phyloP scores from a whole-genome alignment of 441 rosid species.

The Arabidopsis hybrid region DNA sequence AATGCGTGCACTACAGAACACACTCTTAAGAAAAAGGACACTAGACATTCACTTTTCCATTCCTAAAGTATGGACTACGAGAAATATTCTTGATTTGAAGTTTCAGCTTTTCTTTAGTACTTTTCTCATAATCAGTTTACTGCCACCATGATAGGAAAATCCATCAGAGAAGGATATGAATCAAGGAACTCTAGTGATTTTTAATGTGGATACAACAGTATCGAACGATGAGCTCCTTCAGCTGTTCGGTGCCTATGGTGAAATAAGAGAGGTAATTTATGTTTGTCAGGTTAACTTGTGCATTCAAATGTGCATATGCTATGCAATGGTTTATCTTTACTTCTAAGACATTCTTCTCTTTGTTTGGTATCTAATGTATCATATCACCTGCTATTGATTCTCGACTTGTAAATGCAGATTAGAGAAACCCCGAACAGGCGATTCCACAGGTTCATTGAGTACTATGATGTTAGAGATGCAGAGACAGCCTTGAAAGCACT shows the following conservation, averaged over 20 bases:
- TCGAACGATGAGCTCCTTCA: conserved; percentile 83
- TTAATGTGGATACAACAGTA: conserved; percentile 84
- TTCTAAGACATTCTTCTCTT: neutral
- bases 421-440: conserved; percentile 88
- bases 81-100: conserved; percentile 16
- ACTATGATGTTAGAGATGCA: conserved; percentile 87
- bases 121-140: conserved; percentile 24
- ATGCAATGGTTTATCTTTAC: neutral
- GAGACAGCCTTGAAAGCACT: conserved; percentile 83
- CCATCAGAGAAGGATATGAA: conserved; percentile 92
- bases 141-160: conserved; percentile 63
- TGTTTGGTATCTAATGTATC: conserved; percentile 10
- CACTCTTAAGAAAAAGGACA: conserved; percentile 82
- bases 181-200: conserved; percentile 88
- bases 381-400: conserved; percentile 4
- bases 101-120: conserved; percentile 24
- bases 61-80: conserved; percentile 66
- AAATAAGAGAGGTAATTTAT: conserved; percentile 75
- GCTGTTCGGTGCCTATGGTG: conserved; percentile 83
- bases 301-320: conserved; percentile 6
- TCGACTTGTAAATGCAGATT: conserved; percentile 57
- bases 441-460: conserved; percentile 88
- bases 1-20: conserved; percentile 86
- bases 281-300: neutral
- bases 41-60: conserved; percentile 90